Evolutionary conservation across 2,329 filamentous ascomycete species (phyloP), one percentile per base, ranked within the genome.

Genomic region (Colletotrichum sublineola): DNA sequence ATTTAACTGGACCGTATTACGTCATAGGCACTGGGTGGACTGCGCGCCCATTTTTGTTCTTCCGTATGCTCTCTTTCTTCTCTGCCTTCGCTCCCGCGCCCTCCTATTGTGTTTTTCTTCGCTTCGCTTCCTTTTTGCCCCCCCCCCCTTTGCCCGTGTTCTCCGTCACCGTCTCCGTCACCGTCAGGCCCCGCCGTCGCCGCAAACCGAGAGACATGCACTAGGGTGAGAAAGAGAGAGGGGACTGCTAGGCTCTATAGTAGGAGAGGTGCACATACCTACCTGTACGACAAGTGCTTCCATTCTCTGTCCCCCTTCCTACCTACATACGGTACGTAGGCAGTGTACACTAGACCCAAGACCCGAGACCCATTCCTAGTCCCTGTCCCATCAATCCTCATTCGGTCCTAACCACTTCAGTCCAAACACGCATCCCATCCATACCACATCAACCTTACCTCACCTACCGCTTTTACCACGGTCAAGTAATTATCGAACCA

Each of bases 1-100:
- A 53, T 64, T 61, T 24, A 65, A 46, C 53, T 69, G 53, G 31
- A 48, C 66, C 33, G 31, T 57, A 44, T 53, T 72, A 72, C 69
- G 69, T 72, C 69, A 72, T 72, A 64, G 68, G 46, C 60, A 60
- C 53, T 42, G 36, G 58, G 53, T 62, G 69, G 69, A 68, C 66
- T 56, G 40, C 55, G 55, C 60, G 50, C 66, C 66, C 66, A 56
- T 64, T 72, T 66, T 69, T 72, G 69, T 68, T 63, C 68, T 48
- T 50, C 68, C 56, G 57, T 63, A 58, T 63, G 52, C 40, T 56
- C 61, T 57, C 31, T 48, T 57, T 56, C 61, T 57, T 29, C 61
- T 57, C 5, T 48, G 46, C 46, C 46, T 48, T 48, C 46, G 46
- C 46, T 48, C 46, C 20, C 46, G 46, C 62, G 40, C 55, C 40